These are phyloP conservation scores for Monoraphidium neglectum DNA, from an alignment of 139 green algal genomes.

Conservation along the genomic window DNA sequence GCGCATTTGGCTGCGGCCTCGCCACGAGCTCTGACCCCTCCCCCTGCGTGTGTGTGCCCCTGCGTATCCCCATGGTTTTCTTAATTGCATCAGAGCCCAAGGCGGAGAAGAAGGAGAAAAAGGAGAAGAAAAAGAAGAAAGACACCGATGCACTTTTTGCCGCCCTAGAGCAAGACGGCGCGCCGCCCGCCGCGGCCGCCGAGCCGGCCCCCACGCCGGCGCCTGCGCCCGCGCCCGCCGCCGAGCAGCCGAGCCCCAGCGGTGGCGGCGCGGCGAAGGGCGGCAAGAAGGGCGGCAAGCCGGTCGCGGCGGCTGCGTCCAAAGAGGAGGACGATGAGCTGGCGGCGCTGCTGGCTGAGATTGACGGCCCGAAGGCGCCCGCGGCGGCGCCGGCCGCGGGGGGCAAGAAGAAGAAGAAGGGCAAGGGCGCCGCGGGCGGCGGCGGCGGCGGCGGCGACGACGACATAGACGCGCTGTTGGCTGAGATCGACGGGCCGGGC, in stretches of 20 bases:
- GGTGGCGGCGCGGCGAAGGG: conserved; percentile 19
- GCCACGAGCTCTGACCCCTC: no score
- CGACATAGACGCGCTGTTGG: conserved; percentile 74
- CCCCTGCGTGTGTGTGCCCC: no score
- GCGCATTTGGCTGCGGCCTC: no score
- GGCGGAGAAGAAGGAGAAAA: conserved; percentile 46
- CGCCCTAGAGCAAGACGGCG: conserved; percentile 4
- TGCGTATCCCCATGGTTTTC: neutral
- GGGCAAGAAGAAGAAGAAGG: conserved; percentile 57
- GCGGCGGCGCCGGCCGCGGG: neutral
- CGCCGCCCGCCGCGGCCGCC: neutral
- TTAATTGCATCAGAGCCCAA: conserved; percentile 26
- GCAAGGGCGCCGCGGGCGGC: conserved; percentile 1
- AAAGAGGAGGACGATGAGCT: conserved; percentile 67
- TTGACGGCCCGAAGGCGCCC: conserved; percentile 57
- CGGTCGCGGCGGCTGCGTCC: conserved; percentile 25
- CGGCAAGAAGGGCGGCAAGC: conserved; percentile 47
- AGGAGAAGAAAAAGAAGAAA: conserved; percentile 20
- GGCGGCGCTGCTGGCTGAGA: conserved; percentile 69
- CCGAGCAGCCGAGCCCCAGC: neutral
- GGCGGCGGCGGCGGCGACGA: conserved; percentile 54
- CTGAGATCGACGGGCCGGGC: conserved; percentile 60
- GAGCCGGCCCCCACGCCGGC: neutral
- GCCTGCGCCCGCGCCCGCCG: neutral
- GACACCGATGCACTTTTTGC: conserved; percentile 1